Conservation (phyloP, 495 filamentous ascomycete genomes). For the Penicillium arizonense region DNA sequence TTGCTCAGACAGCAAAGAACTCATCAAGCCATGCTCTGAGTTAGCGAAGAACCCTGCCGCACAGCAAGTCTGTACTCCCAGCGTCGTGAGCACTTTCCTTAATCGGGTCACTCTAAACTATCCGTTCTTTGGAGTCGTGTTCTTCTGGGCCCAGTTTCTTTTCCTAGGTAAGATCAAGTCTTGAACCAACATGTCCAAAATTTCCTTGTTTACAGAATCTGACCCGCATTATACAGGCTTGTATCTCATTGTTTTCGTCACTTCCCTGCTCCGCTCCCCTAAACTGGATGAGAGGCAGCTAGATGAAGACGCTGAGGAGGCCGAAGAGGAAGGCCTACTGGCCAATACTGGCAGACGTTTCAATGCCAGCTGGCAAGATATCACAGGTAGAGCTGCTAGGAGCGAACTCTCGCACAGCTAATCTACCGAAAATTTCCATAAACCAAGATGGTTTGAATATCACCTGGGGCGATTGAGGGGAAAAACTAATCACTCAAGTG, state of each 20-base stretch:
- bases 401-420: background rate
- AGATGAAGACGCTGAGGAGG: slow-evolving; percentile 88
- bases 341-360: slow-evolving; percentile 76
- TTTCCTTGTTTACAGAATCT: background rate
- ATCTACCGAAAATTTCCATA: background rate
- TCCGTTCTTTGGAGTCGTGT: slow-evolving; percentile 89
- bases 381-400: slow-evolving; percentile 56
- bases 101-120: slow-evolving; percentile 94
- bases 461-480: too few relatives aligned
- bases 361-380: slow-evolving; percentile 85
- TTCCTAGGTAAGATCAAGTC: slow-evolving; percentile 63
- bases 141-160: slow-evolving; percentile 93
- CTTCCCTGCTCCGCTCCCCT: slow-evolving; percentile 76
- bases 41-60: slow-evolving; percentile 56
- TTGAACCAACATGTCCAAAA: background rate
- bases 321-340: slow-evolving; percentile 89
- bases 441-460: too few relatives aligned
- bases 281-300: slow-evolving; percentile 68
- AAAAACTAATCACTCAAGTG: too few relatives aligned
- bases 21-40: slow-evolving; percentile 82
- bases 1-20: slow-evolving; percentile 68
- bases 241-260: slow-evolving; percentile 74
- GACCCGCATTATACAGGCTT: slow-evolving; percentile 42
- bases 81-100: slow-evolving; percentile 84
- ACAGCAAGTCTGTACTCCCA: slow-evolving; percentile 81